These are phyloP conservation scores for Kodamaea ohmeri DNA, from an alignment of 1,139 yeast species.

Conservation along the genomic window DNA sequence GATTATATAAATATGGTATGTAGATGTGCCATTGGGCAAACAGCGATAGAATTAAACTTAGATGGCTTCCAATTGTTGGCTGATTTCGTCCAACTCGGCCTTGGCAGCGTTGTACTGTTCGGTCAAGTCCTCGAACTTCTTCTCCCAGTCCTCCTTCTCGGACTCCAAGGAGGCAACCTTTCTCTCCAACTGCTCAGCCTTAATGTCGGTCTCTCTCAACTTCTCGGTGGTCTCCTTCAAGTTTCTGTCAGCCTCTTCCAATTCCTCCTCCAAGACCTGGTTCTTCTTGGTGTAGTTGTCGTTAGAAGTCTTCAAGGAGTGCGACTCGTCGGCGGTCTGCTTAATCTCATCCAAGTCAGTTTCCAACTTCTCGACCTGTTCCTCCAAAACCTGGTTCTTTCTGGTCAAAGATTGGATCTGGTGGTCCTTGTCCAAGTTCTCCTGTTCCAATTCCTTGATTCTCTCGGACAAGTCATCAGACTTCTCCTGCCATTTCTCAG, in stretches of 20 bases:
- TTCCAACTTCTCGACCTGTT: constrained; percentile 88
- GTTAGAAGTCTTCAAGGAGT: constrained; percentile 82
- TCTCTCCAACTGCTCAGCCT: constrained; percentile 96
- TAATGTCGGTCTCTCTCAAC: constrained; percentile 93
- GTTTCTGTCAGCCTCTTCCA: constrained; percentile 89
- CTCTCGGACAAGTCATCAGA: constrained; percentile 81
- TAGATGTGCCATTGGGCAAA: constrained; percentile 4
- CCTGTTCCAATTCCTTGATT: constrained; percentile 90
- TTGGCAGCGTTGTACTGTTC: constrained; percentile 79
- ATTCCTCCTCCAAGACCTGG: constrained; percentile 87
- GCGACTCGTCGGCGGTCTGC: constrained; percentile 89
- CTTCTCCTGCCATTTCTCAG: constrained; percentile 96
- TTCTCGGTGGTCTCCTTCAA: constrained; percentile 92
- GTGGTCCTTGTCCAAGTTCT: constrained; percentile 87
- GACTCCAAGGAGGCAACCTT: constrained; percentile 88
- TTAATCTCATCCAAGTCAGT: constrained; percentile 74
- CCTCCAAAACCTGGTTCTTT: constrained; percentile 88
- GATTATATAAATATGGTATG: constrained; percentile 5
- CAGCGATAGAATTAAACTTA: constrained; percentile 25
- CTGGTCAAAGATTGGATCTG: constrained; percentile 90
- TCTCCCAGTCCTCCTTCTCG: constrained; percentile 91
- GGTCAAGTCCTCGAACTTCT: constrained; percentile 84
- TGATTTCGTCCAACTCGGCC: constrained; percentile 91
- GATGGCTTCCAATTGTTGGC: constrained; percentile 87
- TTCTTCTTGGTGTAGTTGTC: constrained; percentile 91